Base-by-base conservation (phyloP, 371 early-diverging fungal genomes). In the Chytridium lagenaria region DNA sequence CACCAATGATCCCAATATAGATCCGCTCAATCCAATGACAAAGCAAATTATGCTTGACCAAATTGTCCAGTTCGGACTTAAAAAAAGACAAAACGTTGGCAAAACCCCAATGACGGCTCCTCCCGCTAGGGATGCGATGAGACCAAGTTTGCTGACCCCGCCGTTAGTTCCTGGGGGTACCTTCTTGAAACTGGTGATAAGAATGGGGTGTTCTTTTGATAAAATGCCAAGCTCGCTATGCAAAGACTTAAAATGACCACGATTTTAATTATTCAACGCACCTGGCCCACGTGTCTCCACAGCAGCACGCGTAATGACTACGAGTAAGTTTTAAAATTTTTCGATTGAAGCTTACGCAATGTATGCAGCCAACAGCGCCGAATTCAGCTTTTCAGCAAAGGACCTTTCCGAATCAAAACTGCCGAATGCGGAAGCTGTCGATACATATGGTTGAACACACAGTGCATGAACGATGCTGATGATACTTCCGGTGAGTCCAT, bases 111-210 rank as follows among this genome's bases (percentile, higher is more conserved):
- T 85, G 16, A 88, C 52, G 12, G 86, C 78, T 16, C 96, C 95
- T 26, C 96, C 96, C 2, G 50, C 50, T 10, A 78, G 22, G 0
- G 79, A 73, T 0, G 81, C 83, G 22, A 59, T 26, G 1, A 70
- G 26, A 33, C 83, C 83, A 7, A 79, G n/a, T 0, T 55, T 33
- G 22, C 71, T 68, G 28, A 83, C 55, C 33, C 92, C 96, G 22
- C 95, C 96, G 79, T 95, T 96, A 5, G 95, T 96, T 2, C 95
- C 96, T 39, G 91, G 91, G 0, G 96, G 96, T 1, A 96, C 94
- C 44, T 79, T 74, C 59, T 80, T 77, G 68, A 90, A 76, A 0
- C 87, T 88, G 3, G 94, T 94, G 57, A 96, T 93, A 2, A 95
- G 82, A 12, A 85, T 78, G 2, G 96, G 96, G 87, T 87, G 89